phyloP scores from a whole-genome alignment of 768 basidiomycete species.

The Pleurotus platypus region DNA sequence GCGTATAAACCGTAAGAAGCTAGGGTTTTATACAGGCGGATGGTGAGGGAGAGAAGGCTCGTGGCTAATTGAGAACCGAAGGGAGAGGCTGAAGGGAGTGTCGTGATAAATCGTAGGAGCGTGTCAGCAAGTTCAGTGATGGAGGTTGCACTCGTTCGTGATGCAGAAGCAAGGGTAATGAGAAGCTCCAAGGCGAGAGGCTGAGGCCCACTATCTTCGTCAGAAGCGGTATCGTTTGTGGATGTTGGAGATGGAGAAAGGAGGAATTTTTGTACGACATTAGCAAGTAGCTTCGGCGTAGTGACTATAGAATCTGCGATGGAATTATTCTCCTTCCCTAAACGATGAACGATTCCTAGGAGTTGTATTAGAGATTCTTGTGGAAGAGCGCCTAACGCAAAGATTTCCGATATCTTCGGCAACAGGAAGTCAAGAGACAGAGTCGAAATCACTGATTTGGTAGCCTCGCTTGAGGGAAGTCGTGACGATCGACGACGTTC shows the following conservation, averaged over 20 bases:
- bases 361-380: constrained; percentile 51
- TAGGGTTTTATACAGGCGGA: constrained; percentile 62
- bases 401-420: constrained; percentile 41
- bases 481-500: constrained; percentile 14
- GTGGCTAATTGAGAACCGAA: constrained; percentile 41
- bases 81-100: constrained; percentile 42
- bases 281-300: constrained; percentile 49
- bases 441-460: constrained; percentile 19
- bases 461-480: constrained; percentile 20
- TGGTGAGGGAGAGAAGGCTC: constrained; percentile 48
- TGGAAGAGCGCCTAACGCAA: constrained; percentile 39
- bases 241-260: constrained; percentile 45
- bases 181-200: constrained; percentile 57
- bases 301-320: constrained; percentile 48
- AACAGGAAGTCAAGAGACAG: constrained; percentile 44
- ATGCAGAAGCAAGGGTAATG: constrained; percentile 53
- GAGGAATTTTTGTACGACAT: constrained; percentile 54
- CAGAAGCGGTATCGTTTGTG: constrained; percentile 26
- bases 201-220: constrained; percentile 26
- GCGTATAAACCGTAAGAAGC: constrained; percentile 79
- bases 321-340: constrained; percentile 56
- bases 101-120: constrained; percentile 68
- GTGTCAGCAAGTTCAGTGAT: constrained; percentile 58
- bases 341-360: constrained; percentile 53
- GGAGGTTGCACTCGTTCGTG: constrained; percentile 61